Evolutionary conservation across 306 rosid species (phyloP).

Genomic region (Mimosa bimucronata): DNA sequence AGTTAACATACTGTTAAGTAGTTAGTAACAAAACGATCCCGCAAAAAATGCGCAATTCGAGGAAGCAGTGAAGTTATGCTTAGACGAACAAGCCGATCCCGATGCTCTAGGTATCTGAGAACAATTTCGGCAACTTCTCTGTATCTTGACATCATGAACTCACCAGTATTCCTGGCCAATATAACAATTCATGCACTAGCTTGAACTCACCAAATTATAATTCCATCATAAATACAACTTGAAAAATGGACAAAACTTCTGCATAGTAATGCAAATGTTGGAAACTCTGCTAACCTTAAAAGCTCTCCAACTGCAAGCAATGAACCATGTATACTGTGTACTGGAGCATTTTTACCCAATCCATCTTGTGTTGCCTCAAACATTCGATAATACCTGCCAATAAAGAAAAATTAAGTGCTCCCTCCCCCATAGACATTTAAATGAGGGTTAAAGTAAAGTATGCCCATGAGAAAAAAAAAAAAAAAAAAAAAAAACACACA

Average conservation of each 20-base stretch:
- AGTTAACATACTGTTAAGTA: constrained; percentile 74
- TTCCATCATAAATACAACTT: constrained; percentile 8
- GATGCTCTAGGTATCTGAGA: constrained; percentile 88
- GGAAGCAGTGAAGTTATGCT: constrained; percentile 97
- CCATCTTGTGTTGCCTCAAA: constrained; percentile 98
- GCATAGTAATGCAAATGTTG: constrained; percentile 27
- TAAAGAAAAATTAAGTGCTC: constrained; percentile 27
- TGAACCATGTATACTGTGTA: constrained; percentile 98
- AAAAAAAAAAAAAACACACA: too few species aligned
- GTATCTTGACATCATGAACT: constrained; percentile 99
- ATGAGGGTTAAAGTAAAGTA: constrained; percentile 26
- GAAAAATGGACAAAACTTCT: constrained; percentile 20
- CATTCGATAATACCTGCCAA: constrained; percentile 91
- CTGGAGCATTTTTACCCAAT: constrained; percentile 90
- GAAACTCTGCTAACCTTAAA: constrained; percentile 66
- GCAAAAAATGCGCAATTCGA: constrained; percentile 95
- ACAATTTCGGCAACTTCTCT: constrained; percentile 99
- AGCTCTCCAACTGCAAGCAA: constrained; percentile 99
- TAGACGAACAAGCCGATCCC: constrained; percentile 95
- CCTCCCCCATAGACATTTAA: constrained; percentile 8
- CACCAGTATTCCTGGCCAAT: constrained; percentile 91
- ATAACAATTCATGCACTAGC: constrained; percentile 27
- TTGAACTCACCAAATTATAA: neutral
- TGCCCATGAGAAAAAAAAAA: too few species aligned
- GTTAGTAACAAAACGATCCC: constrained; percentile 96